Percentiles rank a stretch among this genome's conserved stretches.
phyloP scores from a whole-genome alignment of 2,329 filamentous ascomycete genomes.

The Xylariaceae sp. region DNA sequence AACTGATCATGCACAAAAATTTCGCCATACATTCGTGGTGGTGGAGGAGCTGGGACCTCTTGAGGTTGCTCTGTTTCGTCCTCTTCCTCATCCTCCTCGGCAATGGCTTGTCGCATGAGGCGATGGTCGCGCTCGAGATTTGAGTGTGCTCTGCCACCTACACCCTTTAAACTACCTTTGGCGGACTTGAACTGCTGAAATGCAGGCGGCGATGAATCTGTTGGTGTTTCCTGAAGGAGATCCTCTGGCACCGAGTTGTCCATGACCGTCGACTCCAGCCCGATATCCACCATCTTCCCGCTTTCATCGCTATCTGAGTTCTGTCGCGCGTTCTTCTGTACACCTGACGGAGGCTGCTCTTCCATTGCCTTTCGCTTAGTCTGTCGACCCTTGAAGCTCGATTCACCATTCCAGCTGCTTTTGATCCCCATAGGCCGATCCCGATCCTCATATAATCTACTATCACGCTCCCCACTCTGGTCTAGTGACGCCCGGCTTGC shows the following conservation, averaged over 20 bases:
- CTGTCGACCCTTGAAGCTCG: constrained; percentile 48
- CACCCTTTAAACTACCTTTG: constrained; percentile 46
- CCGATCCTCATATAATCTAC: constrained; percentile 52
- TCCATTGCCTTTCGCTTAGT: constrained; percentile 53
- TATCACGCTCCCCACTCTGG: constrained; percentile 58
- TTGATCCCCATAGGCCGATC: constrained; percentile 60
- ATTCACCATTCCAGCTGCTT: constrained; percentile 68
- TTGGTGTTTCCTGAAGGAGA: constrained; percentile 59
- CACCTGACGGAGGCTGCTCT: constrained; percentile 39
- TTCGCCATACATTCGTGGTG: constrained; percentile 66
- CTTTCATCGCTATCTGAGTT: constrained; percentile 48
- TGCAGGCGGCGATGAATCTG: constrained; percentile 62
- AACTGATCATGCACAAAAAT: constrained; percentile 85
- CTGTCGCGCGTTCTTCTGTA: constrained; percentile 38
- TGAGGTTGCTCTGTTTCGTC: constrained; percentile 33
- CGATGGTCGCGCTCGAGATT: constrained; percentile 57
- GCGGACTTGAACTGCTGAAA: constrained; percentile 64
- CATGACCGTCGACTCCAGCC: constrained; percentile 72
- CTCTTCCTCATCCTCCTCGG: constrained; percentile 44
- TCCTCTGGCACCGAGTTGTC: constrained; percentile 66
- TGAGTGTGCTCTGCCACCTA: constrained; percentile 47
- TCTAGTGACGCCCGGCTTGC: constrained; percentile 62
- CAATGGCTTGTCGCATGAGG: constrained; percentile 47
- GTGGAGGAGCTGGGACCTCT: constrained; percentile 51
- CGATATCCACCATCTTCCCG: constrained; percentile 84